phyloP scores from a whole-genome alignment of 805 yeast genomes.

The Ascoidea rubescens region DNA sequence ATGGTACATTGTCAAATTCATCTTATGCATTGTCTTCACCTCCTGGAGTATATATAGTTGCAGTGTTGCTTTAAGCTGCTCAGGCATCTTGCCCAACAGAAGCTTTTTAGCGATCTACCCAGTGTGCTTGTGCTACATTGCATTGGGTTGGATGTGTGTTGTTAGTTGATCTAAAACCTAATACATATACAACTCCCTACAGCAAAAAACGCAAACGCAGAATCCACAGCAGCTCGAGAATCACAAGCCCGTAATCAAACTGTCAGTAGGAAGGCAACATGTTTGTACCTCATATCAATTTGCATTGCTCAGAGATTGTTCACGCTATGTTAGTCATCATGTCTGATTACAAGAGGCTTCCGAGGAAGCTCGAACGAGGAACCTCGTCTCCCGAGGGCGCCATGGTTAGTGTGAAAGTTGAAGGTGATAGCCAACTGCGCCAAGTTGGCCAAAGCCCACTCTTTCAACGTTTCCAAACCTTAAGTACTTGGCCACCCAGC shows the following conservation, averaged over 20 bases:
- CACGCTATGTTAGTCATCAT: neutral
- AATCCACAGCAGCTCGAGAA: too few relatives aligned
- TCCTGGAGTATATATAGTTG: slow-evolving; percentile 58
- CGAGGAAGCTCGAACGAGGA: too few relatives aligned
- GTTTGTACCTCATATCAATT: neutral
- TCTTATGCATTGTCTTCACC: slow-evolving; percentile 30
- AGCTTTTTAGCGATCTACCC: slow-evolving; percentile 53
- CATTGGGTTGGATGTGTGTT: slow-evolving; percentile 53
- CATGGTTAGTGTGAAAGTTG: too few relatives aligned
- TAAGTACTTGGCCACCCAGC: too few relatives aligned
- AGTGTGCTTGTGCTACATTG: slow-evolving; percentile 45
- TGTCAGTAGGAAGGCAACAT: too few relatives aligned
- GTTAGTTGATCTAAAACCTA: slow-evolving; percentile 24
- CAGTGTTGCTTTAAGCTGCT: slow-evolving; percentile 38
- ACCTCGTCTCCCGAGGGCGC: too few relatives aligned
- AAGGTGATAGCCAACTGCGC: too few relatives aligned
- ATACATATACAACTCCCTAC: too few relatives aligned
- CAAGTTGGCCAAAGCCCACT: too few relatives aligned
- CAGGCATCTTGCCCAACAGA: slow-evolving; percentile 53
- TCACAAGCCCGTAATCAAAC: too few relatives aligned
- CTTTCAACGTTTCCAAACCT: too few relatives aligned
- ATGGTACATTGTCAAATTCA: slow-evolving; percentile 34
- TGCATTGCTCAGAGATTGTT: neutral
- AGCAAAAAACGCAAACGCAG: too few relatives aligned
- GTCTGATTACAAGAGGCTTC: neutral